Conservation (phyloP, 2,329 filamentous ascomycete genomes). For the Microdochium nivale region DNA sequence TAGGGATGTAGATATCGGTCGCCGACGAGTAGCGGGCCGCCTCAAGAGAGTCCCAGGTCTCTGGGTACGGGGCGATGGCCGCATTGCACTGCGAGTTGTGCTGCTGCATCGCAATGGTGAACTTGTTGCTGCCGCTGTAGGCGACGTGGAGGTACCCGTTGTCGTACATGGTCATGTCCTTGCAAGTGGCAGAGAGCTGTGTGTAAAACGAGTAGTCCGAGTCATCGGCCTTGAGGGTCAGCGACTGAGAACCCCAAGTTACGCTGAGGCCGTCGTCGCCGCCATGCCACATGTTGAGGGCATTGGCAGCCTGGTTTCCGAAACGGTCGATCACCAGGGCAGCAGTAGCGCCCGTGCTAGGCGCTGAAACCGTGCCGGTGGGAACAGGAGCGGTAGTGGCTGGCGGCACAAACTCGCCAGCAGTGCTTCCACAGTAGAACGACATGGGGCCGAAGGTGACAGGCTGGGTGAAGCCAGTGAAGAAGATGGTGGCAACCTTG, state of each 20-base stretch:
- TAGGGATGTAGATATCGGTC: constrained; percentile 56
- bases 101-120: constrained; percentile 57
- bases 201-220: constrained; percentile 55
- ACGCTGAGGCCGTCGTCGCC: constrained; percentile 49
- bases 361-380: constrained; percentile 39
- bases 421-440: constrained; percentile 47
- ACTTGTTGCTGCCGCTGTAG: constrained; percentile 53
- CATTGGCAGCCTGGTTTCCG: constrained; percentile 39
- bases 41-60: constrained; percentile 60
- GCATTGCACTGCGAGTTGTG: constrained; percentile 54
- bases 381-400: constrained; percentile 29
- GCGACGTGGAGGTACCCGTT: constrained; percentile 56
- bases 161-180: constrained; percentile 44
- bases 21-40: constrained; percentile 46
- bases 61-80: constrained; percentile 48
- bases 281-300: constrained; percentile 57
- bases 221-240: constrained; percentile 49
- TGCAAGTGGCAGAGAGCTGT: constrained; percentile 45
- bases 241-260: constrained; percentile 38
- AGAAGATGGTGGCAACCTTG: constrained; percentile 43
- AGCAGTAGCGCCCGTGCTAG: constrained; percentile 32
- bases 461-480: constrained; percentile 34
- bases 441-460: constrained; percentile 47
- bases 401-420: constrained; percentile 37
- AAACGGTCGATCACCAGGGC: constrained; percentile 55